phyloP scores from a whole-genome alignment of 2,329 filamentous ascomycete genomes.

The Fusarium gaditjirri region DNA sequence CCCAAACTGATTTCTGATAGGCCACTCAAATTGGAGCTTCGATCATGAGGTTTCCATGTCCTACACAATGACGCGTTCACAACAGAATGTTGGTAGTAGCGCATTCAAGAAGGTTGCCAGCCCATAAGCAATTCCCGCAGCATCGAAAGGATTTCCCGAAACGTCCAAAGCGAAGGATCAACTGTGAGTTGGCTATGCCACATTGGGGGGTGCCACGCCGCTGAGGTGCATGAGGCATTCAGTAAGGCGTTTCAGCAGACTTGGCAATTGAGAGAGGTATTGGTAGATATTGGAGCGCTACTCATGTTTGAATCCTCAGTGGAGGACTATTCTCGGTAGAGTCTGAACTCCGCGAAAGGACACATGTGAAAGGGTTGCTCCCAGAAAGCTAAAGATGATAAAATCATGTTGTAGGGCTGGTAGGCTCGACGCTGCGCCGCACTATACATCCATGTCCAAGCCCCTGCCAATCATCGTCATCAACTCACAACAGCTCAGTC shows the following conservation, averaged over 20 bases:
- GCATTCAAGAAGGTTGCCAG: neutral
- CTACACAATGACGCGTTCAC: neutral
- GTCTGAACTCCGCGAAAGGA: too few species aligned
- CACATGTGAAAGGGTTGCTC: neutral
- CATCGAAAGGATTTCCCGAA: neutral
- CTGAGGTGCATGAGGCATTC: neutral
- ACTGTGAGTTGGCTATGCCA: neutral
- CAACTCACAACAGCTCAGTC: neutral
- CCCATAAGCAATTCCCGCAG: neutral
- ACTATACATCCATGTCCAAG: neutral
- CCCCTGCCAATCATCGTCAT: neutral
- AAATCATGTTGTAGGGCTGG: neutral
- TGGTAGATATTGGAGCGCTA: too few species aligned
- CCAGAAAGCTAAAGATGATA: neutral
- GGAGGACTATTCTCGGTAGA: too few species aligned
- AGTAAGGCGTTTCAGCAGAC: neutral
- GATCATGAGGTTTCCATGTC: neutral
- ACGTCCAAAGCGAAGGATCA: neutral
- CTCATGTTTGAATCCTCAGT: fast-evolving
- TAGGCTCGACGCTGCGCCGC: neutral
- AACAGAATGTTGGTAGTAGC: neutral
- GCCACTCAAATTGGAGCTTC: neutral
- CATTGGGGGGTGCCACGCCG: neutral
- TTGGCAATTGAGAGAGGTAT: neutral
- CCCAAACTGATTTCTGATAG: fast-evolving